Conservation (phyloP, 2,329 filamentous ascomycete species). For the Apiospora saccharicola region DNA sequence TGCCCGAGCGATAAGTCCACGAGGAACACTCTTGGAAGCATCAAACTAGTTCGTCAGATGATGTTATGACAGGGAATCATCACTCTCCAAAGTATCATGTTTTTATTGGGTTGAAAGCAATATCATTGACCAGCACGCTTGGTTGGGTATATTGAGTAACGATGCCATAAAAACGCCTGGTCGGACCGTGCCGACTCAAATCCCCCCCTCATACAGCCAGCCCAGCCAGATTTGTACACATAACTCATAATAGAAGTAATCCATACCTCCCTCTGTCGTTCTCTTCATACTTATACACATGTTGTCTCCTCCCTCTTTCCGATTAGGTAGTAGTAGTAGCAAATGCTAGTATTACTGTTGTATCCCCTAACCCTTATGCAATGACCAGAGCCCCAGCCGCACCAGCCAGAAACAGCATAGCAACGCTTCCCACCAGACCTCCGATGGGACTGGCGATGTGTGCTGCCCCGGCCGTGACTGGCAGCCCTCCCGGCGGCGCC, state of each 20-base stretch:
- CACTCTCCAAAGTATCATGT: background rate
- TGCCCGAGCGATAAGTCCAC: background rate
- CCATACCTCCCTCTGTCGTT: background rate
- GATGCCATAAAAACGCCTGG: background rate
- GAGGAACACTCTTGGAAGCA: too few species aligned
- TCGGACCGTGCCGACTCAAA: constrained; percentile 4
- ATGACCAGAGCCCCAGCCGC: background rate
- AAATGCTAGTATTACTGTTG: background rate
- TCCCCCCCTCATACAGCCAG: background rate
- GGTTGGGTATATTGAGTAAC: constrained; percentile 19
- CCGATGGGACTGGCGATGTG: background rate
- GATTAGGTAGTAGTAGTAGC: background rate
- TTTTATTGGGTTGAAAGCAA: background rate
- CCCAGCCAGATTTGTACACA: background rate
- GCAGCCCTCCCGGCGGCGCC: background rate
- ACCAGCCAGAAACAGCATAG: background rate
- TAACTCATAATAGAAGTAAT: background rate
- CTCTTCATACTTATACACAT: too few species aligned
- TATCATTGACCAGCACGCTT: constrained; percentile 8
- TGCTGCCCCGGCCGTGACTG: constrained; percentile 10
- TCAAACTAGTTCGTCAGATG: too few species aligned
- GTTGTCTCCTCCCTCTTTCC: background rate
- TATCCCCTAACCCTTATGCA: background rate
- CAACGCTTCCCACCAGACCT: background rate
- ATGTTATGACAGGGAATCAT: background rate